Conservation (phyloP, 495 filamentous ascomycete genomes). For the Hyphodiscus hymeniophilus region DNA sequence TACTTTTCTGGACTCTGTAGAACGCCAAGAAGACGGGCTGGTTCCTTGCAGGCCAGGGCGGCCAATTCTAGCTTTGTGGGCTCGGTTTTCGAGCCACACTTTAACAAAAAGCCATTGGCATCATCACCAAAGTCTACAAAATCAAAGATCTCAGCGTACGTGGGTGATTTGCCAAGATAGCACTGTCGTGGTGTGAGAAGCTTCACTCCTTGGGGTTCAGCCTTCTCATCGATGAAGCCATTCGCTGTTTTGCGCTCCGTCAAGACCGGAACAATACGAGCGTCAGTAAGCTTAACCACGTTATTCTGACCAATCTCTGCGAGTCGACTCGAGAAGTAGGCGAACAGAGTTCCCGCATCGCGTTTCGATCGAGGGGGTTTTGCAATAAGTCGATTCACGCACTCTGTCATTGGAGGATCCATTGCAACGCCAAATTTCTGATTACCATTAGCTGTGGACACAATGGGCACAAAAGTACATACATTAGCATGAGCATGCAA, state of each 20-base stretch:
- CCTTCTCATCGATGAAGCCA: slow-evolving; percentile 20
- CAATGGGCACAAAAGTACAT: neutral
- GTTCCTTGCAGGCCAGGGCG: slow-evolving; percentile 65
- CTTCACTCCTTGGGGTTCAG: slow-evolving; percentile 24
- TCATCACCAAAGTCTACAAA: slow-evolving; percentile 89
- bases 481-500: slow-evolving; percentile 59
- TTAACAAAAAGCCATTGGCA: slow-evolving; percentile 80
- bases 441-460: neutral
- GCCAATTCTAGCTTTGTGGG: slow-evolving; percentile 83
- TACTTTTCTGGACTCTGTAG: slow-evolving; percentile 80
- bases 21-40: slow-evolving; percentile 65
- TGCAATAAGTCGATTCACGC: slow-evolving; percentile 57
- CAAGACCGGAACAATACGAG: slow-evolving; percentile 63
- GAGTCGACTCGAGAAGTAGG: slow-evolving; percentile 71
- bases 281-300: slow-evolving; percentile 47
- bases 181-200: slow-evolving; percentile 57
- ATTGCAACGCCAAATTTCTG: slow-evolving; percentile 71
- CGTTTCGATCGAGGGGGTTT: slow-evolving; percentile 57
- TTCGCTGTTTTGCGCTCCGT: slow-evolving; percentile 25
- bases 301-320: slow-evolving; percentile 55
- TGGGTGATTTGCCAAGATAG: slow-evolving; percentile 66
- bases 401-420: slow-evolving; percentile 71
- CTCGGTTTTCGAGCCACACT: slow-evolving; percentile 81
- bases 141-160: slow-evolving; percentile 85
- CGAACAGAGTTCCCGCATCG: slow-evolving; percentile 63